These are phyloP conservation scores for Candida neerlandica DNA, from an alignment of 1,139 yeast genomes.

Conservation along the genomic window DNA sequence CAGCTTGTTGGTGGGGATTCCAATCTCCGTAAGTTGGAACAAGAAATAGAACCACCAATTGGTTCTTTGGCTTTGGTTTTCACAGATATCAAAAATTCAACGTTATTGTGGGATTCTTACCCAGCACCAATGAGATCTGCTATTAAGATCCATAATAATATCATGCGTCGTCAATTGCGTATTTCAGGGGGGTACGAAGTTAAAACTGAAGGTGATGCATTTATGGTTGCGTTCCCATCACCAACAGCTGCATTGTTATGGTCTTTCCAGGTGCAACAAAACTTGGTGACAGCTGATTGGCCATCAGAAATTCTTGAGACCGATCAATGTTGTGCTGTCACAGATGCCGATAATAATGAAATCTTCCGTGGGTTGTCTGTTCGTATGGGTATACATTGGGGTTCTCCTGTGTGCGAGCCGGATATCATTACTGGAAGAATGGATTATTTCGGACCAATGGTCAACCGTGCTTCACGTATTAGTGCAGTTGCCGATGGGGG, in stretches of 20 bases:
- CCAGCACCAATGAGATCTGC: constrained; percentile 97
- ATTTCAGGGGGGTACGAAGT: constrained; percentile 97
- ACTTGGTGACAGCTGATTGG: constrained; percentile 85
- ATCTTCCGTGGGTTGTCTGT: constrained; percentile 90
- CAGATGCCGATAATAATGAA: constrained; percentile 63
- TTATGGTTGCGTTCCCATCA: constrained; percentile 97
- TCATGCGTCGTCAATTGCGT: constrained; percentile 92
- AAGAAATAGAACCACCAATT: constrained; percentile 92
- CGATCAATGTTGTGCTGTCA: constrained; percentile 80
- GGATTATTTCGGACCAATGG: constrained; percentile 99
- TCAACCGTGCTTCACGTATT: constrained; percentile 90
- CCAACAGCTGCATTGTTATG: constrained; percentile 88
- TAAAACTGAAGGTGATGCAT: constrained; percentile 98
- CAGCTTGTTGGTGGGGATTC: constrained; percentile 69
- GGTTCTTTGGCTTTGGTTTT: constrained; percentile 95
- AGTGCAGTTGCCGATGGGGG: constrained; percentile 98
- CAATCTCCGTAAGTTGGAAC: constrained; percentile 77
- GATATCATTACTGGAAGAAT: constrained; percentile 94
- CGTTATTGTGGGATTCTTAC: constrained; percentile 88
- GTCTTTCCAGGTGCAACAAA: constrained; percentile 93
- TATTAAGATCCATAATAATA: constrained; percentile 86
- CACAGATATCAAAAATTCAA: constrained; percentile 95
- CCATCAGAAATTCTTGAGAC: constrained; percentile 88
- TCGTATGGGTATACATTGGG: constrained; percentile 99
- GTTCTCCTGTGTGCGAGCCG: constrained; percentile 92